Evolutionary conservation across 176 grass and related monocot genomes (phyloP), one percentile per base, ranked within the genome.

Genomic region (Triticum urartu): DNA sequence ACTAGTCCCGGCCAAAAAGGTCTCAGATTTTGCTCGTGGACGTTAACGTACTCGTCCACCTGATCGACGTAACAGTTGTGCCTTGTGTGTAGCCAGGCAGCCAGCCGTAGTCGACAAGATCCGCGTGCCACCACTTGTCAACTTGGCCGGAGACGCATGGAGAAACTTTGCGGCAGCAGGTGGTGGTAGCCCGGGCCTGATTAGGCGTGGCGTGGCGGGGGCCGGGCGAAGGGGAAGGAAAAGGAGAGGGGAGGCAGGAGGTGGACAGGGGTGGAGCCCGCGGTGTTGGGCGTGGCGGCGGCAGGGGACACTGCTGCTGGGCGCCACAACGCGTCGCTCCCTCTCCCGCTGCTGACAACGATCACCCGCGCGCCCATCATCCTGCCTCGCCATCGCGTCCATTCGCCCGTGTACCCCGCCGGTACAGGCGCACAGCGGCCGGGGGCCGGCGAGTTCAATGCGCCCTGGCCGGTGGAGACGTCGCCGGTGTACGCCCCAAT

Each of bases 251-350:
- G 13, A 40, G 45, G 76, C 59, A 47, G 17, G n/a, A 13, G 43
- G 79, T 63, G 52, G 72, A 72, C 83, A 86, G 11, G 39, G 72
- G 33, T 48, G 3, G 71, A 34, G 33, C 33, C 33, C 39, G 8
- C 4, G 10, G 48, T 90, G 89, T 18, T 0, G 89, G 89, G 73
- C 65, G 84, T 73, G 80, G 84, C 74, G 58, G 84, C 33, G 79
- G 89, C 79, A 87, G 76, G 77, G 42, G 3, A 52, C 28, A 17
- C 77, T 59, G 54, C 20, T 28, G 15, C 1, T 52, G 28, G 24
- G 47, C 20, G 11, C 36, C 64, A 69, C 64, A 45, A 45, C 40
- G 1, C 18, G 7, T 8, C 62, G 1, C 10, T 17, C 7, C 8
- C 64, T 7, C 11, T 40, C 38, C 38, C 21, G 28, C 12, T 65